Evolutionary conservation across 2,329 filamentous ascomycete genomes (phyloP), one percentile per base, ranked within the genome.

Genomic region (Trichophyton verrucosum): DNA sequence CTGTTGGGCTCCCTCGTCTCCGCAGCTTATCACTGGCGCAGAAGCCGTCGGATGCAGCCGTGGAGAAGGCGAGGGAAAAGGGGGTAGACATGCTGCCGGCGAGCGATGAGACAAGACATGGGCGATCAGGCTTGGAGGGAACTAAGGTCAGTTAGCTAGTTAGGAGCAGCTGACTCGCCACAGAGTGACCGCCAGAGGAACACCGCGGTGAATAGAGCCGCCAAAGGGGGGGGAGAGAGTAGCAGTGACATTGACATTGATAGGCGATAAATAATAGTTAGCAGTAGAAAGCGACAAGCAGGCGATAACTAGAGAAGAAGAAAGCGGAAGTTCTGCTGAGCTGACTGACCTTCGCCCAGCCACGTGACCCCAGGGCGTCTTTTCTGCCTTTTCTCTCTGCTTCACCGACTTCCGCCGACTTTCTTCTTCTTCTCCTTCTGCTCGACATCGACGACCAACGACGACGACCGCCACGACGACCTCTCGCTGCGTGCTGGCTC

Each of bases 391-490:
- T 36, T 51, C n/a, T 8, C 59, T 46, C 38, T 44, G 55, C 61
- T 36, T 63, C 60, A 59, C 61, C 61, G 59, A 60, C 61, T 55
- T 59, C 61, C 44, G 44, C 57, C 47, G 24, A 47, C 59, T 55
- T 58, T 42, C 30, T 15, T 36, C 49, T 17, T 40, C 46, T 49
- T 36, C 49, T 17, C 27, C 46, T 49, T 55, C 61, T 49, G 57
- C 46, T 38, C 9, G 33, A 13, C 53, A 17, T 22, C 40, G n/a
- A 20, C 36, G 33, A 3, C 44, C 46, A 11, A 30, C 33, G 13
- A 30, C 38, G 27, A 13, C 33, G 38, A 55, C 11, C 1, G 20
- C 33, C 8, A 30, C 38, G 27, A 13, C 33, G 38, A 55, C 11
- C 1, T 20, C 46, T 20, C 24, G 20, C 17, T 11, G 7, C 46